These are phyloP conservation scores for Camellia japonica DNA, from an alignment of 148 eudicot species.

Conservation along the genomic window DNA sequence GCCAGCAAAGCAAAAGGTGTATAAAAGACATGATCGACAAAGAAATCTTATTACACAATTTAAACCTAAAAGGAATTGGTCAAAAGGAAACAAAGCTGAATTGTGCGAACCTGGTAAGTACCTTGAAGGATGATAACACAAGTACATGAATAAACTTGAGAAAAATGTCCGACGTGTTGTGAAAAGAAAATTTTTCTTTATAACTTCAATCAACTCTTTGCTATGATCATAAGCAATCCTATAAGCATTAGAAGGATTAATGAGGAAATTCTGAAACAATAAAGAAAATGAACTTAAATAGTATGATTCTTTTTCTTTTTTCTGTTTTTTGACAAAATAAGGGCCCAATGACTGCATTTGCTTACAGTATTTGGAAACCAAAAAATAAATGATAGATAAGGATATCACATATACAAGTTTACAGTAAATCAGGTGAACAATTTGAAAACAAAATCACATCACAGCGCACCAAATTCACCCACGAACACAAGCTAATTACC, in stretches of 20 bases:
- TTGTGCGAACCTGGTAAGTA: conserved; percentile 67
- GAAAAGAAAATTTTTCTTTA: conserved; percentile 25
- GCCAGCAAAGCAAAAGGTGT: background rate
- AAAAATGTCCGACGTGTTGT: conserved; percentile 61
- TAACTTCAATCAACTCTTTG: conserved; percentile 27
- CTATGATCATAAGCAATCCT: conserved; percentile 31
- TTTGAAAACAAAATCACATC: background rate
- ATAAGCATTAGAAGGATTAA: background rate
- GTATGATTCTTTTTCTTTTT: background rate
- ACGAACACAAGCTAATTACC: background rate
- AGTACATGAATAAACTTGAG: conserved; percentile 41
- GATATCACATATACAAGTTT: no score
- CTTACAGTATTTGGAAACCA: background rate
- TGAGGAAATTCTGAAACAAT: background rate
- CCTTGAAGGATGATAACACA: conserved; percentile 54
- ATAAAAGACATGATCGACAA: background rate
- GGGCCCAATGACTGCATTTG: background rate
- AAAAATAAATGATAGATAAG: conserved; percentile 1
- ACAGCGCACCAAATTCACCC: background rate
- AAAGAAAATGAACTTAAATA: background rate
- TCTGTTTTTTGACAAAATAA: background rate
- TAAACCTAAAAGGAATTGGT: background rate
- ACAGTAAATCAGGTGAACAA: background rate
- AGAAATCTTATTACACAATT: no score
- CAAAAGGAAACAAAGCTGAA: conserved; percentile 18